Base-by-base conservation (phyloP, 805 yeast genomes). In the Komagataella phaffii region DNA sequence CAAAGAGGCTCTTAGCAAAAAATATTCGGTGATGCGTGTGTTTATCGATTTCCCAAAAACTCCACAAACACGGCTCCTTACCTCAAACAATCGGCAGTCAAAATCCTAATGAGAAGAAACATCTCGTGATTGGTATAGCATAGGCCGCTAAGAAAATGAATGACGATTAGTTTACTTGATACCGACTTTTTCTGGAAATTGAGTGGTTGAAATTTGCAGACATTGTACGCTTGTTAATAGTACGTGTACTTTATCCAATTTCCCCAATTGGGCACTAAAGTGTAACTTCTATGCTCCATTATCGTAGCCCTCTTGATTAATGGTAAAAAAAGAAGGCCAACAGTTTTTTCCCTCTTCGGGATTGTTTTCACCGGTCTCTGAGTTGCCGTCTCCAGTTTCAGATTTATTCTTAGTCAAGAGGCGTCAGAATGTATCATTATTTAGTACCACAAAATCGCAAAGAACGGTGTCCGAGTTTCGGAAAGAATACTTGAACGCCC, bases 191-290 rank as follows among this genome's bases (percentile, higher is more conserved):
- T 30, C 5, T 30, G 14, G 14, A 30, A 30, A 8, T 14, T 30
- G 40, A 64, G 64, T 17, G 74, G 65, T 17, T 83, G 77, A 44
- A 85, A 67, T 17, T 81, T 80, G 54, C 83, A 84, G 43, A 88
- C 66, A 47, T 77, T 69, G 44, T 78, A 79, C 36, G 74, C 75
- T 45, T 87, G 67, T 62, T 82, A 87, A 52, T 79, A 72, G 63
- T 75, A 85, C 0, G 88, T 72, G 54, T 80, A 78, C 54, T 77
- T 8, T 8, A 30, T 30, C 40, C 40, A 30, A 30, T 30, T 30
- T 30, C 40, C 40, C 2, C 14, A 30, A 30, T 12, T 8, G 5
- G 40, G 12, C 14, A 30, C 14, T 8, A 8, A 8, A 30, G 8
- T 30, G 40, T 7, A 30, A 30, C 40, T 8, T 30, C 40, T 10